Percentiles rank a stretch among this genome's conserved stretches.
Conservation (phyloP, 2,329 filamentous ascomycete species). For the Clarireedia paspali region DNA sequence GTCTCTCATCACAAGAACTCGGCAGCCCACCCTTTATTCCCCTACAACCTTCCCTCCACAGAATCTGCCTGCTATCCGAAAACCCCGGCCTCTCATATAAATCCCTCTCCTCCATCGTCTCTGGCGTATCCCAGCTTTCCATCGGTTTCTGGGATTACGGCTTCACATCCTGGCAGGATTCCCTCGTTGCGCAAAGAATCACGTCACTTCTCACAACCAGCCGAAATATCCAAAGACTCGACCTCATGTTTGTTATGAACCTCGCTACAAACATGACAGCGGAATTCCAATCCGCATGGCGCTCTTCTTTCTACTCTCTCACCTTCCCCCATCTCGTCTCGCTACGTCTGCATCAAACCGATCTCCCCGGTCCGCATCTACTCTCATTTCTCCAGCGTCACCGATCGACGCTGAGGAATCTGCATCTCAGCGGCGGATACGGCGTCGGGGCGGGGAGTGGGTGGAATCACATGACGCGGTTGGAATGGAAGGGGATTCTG, state of each 20-base stretch:
- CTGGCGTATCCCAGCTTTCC: background rate
- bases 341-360: conserved; percentile 8
- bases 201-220: background rate
- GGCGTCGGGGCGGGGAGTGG: background rate
- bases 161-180: conserved; percentile 3
- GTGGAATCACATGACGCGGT: conserved; percentile 3
- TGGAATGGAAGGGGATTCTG: conserved; percentile 6
- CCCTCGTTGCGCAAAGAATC: conserved; percentile 1
- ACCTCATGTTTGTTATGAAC: conserved; percentile 8
- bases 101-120: background rate
- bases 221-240: background rate
- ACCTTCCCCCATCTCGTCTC: background rate
- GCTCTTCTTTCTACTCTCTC: background rate
- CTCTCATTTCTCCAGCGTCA: conserved; percentile 1
- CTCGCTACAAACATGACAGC: conserved; percentile 3
- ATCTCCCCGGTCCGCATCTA: background rate
- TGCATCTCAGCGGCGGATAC: conserved; percentile 4
- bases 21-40: conserved; percentile 2
- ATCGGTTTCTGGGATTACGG: conserved; percentile 10
- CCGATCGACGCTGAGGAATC: background rate
- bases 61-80: background rate
- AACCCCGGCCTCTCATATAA: background rate
- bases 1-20: conserved; percentile 1
- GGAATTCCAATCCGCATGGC: conserved; percentile 4
- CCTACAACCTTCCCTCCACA: conserved; percentile 1